Base-by-base conservation (phyloP, 257 asterid genomes). In the Solanum habrochaites region DNA sequence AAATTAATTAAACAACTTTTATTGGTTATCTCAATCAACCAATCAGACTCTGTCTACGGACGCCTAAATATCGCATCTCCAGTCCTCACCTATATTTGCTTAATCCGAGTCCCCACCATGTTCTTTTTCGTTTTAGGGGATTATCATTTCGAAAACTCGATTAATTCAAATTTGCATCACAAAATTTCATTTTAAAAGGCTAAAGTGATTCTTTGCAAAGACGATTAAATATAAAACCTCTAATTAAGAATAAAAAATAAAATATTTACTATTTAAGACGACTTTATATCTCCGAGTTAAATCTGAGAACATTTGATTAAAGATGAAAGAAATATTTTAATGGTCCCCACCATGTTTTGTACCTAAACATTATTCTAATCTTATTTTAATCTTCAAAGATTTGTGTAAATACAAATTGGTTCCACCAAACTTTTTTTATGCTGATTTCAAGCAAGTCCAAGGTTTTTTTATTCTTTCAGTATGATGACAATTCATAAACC, bases 51-150 rank as follows among this genome's bases (percentile, higher is more conserved):
- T 13, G 88, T 88, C 90, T 52, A 88, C 92, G 92, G 92, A 90
- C 92, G 74, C 90, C 90, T 72, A 70, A 82, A 70, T n/a, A 85
- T 27, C n/a, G 62, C 37, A 87, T 90, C n/a, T n/a, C n/a, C 74
- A 90, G 89, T 84, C 60, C 32, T 23, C 71, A n/a, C 58, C 67
- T 87, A 90, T 90, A 88, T 62, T 31, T 87, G 83, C 89, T 85
- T 87, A 90, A 84, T 90, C 92, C 92, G 92, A n/a, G 90, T 86
- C 90, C 92, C 92, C 87, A 88, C 88, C 87, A 88, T 84, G 87
- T 78, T 78, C 72, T 86, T 40, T 27, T 66, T 27, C 13, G 21
- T 67, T 27, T 56, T 5, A 2, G 0, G 25, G 10, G 0, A n/a
- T n/a, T 52, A 52, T 9, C n/a, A 0, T 52, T 66, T 12, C 5